Base-by-base conservation (phyloP, 306 rosid species). In the Acacia confusa region DNA sequence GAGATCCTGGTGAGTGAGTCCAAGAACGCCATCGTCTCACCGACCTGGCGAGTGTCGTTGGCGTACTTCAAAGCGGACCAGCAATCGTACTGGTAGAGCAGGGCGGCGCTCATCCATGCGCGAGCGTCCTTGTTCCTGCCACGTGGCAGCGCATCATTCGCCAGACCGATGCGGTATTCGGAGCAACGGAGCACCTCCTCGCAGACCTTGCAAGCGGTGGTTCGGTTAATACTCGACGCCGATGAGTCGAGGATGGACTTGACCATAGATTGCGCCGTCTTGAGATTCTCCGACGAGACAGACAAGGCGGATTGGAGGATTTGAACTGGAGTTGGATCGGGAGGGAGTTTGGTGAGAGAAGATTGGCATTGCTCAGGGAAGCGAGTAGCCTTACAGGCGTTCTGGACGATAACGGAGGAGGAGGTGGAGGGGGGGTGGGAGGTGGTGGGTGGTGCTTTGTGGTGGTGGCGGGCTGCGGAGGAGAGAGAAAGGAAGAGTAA, bases 1-100 rank as follows among this genome's bases (percentile, higher is more conserved):
- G 98, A 78, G 4, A 87, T 50, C 3, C 13, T 17, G 10, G 36
- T 76, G 34, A 93, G 83, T 16, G 90, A 77, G 65, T 88, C 88
- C 4, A 95, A 69, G 71, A 85, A 91, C 81, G 94, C 79, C 97
- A 95, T 92, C 11, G 99, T 84, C 24, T 85, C 2, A 53, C 87
- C 63, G 8, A 91, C 94, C 74, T 72, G 19, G 0, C 32, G 77
- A 7, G 97, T 93, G 85, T 92, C 90, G 85, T 95, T 93, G 11
- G 88, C 96, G 89, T 91, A 93, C 69, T 89, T 93, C 61, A 95
- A 87, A 1, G 84, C 97, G 8, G 92, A 87, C 97, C 96, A 95
- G 88, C 99, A 95, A 36, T 83, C 94, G 87, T 93, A 93, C 77
- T 95, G 99, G 82, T 76, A 89, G 0, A 82, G 83, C 36, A 90